These are phyloP conservation scores for Kodamaea sp. DNA, from an alignment of 1,139 yeast genomes.

Conservation along the genomic window DNA sequence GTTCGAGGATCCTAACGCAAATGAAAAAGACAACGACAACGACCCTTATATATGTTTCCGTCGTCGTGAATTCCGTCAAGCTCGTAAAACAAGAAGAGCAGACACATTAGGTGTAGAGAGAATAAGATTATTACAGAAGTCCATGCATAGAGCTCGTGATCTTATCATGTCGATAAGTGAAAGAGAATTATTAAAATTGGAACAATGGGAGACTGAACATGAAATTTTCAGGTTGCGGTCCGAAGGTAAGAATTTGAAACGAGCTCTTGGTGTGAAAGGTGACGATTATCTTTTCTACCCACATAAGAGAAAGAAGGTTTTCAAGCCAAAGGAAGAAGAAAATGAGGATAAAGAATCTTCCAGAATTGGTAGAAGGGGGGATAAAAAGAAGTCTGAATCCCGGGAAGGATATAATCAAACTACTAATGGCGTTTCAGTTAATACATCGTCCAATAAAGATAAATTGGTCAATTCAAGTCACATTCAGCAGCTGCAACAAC, in stretches of 20 bases:
- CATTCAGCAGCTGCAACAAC: conserved; percentile 17
- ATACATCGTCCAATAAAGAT: conserved; percentile 18
- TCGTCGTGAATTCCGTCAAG: conserved; percentile 92
- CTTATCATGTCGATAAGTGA: conserved; percentile 67
- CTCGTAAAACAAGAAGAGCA: conserved; percentile 93
- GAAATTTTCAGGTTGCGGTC: conserved; percentile 69
- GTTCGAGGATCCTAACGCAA: conserved; percentile 74
- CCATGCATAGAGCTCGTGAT: conserved; percentile 73
- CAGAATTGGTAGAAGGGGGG: conserved; percentile 19
- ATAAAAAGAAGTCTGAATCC: conserved; percentile 21
- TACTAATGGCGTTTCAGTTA: conserved; percentile 12
- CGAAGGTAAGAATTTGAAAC: conserved; percentile 66
- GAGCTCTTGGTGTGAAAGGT: conserved; percentile 71
- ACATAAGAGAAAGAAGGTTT: conserved; percentile 68
- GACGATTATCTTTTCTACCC: conserved; percentile 83
- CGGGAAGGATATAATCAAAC: conserved; percentile 15
- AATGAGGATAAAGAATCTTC: conserved; percentile 26
- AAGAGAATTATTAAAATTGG: conserved; percentile 64
- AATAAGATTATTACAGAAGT: conserved; percentile 67
- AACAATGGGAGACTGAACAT: conserved; percentile 55
- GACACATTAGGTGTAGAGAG: conserved; percentile 89
- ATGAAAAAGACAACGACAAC: conserved; percentile 81
- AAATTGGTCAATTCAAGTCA: conserved; percentile 16
- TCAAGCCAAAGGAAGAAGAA: conserved; percentile 36
- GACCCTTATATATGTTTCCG: conserved; percentile 97